Conservation (phyloP, 179 eudicot genomes). For the Drosera spatulata region DNA sequence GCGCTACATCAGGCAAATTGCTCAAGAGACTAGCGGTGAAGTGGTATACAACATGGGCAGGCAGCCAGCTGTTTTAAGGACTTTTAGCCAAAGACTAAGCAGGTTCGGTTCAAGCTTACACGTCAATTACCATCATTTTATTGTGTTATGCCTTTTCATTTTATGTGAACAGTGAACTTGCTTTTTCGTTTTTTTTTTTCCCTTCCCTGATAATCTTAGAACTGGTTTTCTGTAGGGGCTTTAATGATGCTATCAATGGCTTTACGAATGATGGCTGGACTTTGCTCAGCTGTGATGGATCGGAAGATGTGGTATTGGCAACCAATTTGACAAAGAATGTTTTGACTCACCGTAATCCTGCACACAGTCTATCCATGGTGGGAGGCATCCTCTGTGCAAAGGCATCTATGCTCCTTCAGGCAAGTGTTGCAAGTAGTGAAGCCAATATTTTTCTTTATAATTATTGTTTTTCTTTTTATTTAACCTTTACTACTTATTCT, state of each 20-base stretch:
- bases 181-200: background rate
- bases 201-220: constrained; percentile 3
- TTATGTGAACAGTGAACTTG: background rate
- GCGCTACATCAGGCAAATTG: constrained; percentile 80
- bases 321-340: constrained; percentile 53
- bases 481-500: too few relatives aligned
- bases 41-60: constrained; percentile 82
- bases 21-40: constrained; percentile 93
- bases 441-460: too few relatives aligned
- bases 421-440: constrained; percentile 13
- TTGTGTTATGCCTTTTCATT: too few relatives aligned
- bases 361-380: constrained; percentile 23
- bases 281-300: constrained; percentile 57
- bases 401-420: constrained; percentile 98
- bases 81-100: constrained; percentile 89
- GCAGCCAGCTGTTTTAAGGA: constrained; percentile 88
- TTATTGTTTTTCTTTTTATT: too few relatives aligned
- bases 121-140: background rate
- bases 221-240: constrained; percentile 57
- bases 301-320: constrained; percentile 81
- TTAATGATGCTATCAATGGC: constrained; percentile 34
- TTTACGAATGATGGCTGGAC: constrained; percentile 96
- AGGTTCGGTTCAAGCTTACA: constrained; percentile 24
- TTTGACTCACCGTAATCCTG: constrained; percentile 26
- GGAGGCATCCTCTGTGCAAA: constrained; percentile 92